Percentiles rank a stretch among this genome's conserved stretches.
phyloP scores from a whole-genome alignment of 2,329 filamentous ascomycete species.

The Verticillium albo-atrum region DNA sequence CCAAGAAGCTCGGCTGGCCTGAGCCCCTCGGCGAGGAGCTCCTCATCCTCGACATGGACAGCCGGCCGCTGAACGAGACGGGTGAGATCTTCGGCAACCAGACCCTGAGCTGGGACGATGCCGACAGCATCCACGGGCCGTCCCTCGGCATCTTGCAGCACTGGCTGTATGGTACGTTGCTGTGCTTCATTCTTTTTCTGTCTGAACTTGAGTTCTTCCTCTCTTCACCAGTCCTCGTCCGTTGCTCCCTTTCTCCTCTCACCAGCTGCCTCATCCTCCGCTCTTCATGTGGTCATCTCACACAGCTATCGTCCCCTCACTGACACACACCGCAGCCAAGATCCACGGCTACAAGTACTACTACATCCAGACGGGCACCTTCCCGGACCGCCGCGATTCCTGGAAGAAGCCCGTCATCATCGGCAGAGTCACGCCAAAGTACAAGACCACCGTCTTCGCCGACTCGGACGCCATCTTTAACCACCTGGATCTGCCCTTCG shows the following conservation, averaged over 20 bases:
- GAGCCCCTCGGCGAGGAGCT: slow-evolving; percentile 30
- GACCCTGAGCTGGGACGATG: slow-evolving; percentile 30
- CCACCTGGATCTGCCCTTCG: slow-evolving; percentile 36
- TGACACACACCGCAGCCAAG: slow-evolving; percentile 23
- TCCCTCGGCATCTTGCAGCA: slow-evolving; percentile 38
- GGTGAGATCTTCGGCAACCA: slow-evolving; percentile 29
- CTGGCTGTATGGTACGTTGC: slow-evolving; percentile 33
- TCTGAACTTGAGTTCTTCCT: neutral
- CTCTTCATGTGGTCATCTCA: neutral
- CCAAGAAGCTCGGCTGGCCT: slow-evolving; percentile 23
- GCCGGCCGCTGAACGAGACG: slow-evolving; percentile 28
- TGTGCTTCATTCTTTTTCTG: neutral
- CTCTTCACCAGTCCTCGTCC: neutral
- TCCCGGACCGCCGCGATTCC: slow-evolving; percentile 34
- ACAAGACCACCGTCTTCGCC: slow-evolving; percentile 36
- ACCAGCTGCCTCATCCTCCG: neutral
- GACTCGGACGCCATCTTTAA: slow-evolving; percentile 41
- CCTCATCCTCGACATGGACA: slow-evolving; percentile 42
- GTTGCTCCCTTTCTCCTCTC: neutral
- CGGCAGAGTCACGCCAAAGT: slow-evolving; percentile 34
- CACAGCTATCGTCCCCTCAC: neutral
- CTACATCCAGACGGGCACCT: slow-evolving; percentile 32
- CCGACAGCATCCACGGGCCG: slow-evolving; percentile 25
- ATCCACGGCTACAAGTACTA: slow-evolving; percentile 44
- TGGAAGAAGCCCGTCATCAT: slow-evolving; percentile 42